These are phyloP conservation scores for Candida verbasci DNA, from an alignment of 805 yeast genomes.

Conservation along the genomic window DNA sequence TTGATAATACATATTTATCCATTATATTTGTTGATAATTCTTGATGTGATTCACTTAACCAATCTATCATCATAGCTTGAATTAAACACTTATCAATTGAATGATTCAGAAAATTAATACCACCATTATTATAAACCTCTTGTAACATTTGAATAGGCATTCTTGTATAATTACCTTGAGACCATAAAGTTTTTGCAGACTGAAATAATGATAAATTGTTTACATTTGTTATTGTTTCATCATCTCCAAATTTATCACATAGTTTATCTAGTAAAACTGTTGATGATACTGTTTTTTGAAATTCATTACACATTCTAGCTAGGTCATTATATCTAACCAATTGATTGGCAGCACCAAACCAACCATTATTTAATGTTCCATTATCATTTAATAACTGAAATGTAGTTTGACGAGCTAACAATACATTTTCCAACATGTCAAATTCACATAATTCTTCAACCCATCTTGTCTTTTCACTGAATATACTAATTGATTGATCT, in stretches of 20 bases:
- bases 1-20: slow-evolving; percentile 50
- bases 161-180: slow-evolving; percentile 38
- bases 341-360: slow-evolving; percentile 31
- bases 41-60: slow-evolving; percentile 70
- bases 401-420: slow-evolving; percentile 38
- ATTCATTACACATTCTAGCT: slow-evolving; percentile 30
- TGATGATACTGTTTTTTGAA: slow-evolving; percentile 50
- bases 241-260: no score
- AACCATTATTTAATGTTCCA: slow-evolving; percentile 8
- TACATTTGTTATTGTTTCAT: slow-evolving; percentile 13
- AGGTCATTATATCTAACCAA: slow-evolving; percentile 38
- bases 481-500: neutral
- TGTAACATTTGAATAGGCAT: slow-evolving; percentile 55
- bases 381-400: slow-evolving; percentile 24
- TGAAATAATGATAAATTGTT: slow-evolving; percentile 35
- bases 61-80: slow-evolving; percentile 49
- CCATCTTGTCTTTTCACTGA: slow-evolving; percentile 27
- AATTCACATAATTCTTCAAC: slow-evolving; percentile 26
- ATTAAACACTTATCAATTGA: slow-evolving; percentile 20
- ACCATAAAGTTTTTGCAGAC: slow-evolving; percentile 64
- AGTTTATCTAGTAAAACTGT: slow-evolving; percentile 42
- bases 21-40: slow-evolving; percentile 60
- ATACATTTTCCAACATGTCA: slow-evolving; percentile 36
- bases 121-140: slow-evolving; percentile 11
- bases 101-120: slow-evolving; percentile 13